Evolutionary conservation across 768 basidiomycete species (phyloP).

Genomic region (Lactarius vividus): DNA sequence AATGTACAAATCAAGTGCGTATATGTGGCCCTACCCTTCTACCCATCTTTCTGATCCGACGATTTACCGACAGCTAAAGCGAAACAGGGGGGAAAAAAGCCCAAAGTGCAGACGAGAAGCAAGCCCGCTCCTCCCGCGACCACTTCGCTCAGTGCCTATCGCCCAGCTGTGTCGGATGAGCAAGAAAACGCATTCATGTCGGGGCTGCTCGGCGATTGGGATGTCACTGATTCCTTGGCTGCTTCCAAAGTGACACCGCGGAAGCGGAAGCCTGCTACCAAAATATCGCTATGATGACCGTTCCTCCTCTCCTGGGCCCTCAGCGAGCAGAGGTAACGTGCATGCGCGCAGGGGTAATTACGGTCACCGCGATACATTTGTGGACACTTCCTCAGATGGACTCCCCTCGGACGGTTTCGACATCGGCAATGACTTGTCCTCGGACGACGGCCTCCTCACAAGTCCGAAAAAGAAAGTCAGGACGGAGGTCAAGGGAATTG

Average conservation of each 20-base stretch:
- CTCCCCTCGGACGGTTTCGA: slow-evolving; percentile 31
- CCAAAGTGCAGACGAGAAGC: slow-evolving; percentile 46
- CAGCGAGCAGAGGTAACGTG: slow-evolving; percentile 16
- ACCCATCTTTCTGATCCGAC: slow-evolving; percentile 23
- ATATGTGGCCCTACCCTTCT: neutral
- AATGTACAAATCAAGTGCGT: slow-evolving; percentile 35
- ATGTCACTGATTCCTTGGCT: slow-evolving; percentile 44
- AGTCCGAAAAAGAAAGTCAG: slow-evolving; percentile 71
- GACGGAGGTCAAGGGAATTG: slow-evolving; percentile 43
- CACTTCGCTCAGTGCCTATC: slow-evolving; percentile 76
- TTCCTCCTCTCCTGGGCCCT: slow-evolving; percentile 31
- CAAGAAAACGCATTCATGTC: slow-evolving; percentile 92
- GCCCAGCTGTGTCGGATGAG: slow-evolving; percentile 68
- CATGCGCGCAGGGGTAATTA: slow-evolving; percentile 10
- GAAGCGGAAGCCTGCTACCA: slow-evolving; percentile 69
- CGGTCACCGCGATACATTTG: slow-evolving; percentile 26
- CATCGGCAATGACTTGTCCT: slow-evolving; percentile 32
- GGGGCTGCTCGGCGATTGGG: slow-evolving; percentile 70
- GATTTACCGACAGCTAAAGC: slow-evolving; percentile 31
- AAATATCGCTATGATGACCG: slow-evolving; percentile 27
- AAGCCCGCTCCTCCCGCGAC: slow-evolving; percentile 45
- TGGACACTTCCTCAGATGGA: slow-evolving; percentile 36
- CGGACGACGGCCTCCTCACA: slow-evolving; percentile 59
- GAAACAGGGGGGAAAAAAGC: slow-evolving; percentile 42
- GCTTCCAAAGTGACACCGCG: slow-evolving; percentile 40